phyloP scores from a whole-genome alignment of 768 basidiomycete genomes.

The Candolleomyces aberdarensis region DNA sequence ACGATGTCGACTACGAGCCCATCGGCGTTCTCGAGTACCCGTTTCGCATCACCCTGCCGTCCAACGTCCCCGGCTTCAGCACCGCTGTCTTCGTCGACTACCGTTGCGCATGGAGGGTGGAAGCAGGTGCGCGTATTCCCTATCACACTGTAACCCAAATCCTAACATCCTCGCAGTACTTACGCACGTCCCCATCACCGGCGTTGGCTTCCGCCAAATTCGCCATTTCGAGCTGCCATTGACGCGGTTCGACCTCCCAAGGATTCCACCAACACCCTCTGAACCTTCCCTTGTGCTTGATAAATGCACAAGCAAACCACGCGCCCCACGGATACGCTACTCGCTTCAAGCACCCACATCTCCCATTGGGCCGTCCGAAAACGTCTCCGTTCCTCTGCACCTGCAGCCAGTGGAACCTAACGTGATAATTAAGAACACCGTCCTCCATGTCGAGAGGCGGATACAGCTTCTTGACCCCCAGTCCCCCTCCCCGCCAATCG shows the following conservation, averaged over 20 bases:
- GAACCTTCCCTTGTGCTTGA: constrained; percentile 35
- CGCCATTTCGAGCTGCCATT: constrained; percentile 72
- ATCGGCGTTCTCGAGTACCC: constrained; percentile 66
- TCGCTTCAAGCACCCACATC: constrained; percentile 49
- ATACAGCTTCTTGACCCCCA: constrained; percentile 52
- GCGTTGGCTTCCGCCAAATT: constrained; percentile 64
- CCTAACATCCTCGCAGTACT: constrained; percentile 46
- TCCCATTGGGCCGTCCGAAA: constrained; percentile 70
- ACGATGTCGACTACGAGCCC: constrained; percentile 52
- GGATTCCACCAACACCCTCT: constrained; percentile 30
- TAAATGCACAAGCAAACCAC: constrained; percentile 49
- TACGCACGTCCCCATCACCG: constrained; percentile 59
- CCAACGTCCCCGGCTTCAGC: constrained; percentile 60
- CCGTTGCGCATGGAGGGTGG: constrained; percentile 77
- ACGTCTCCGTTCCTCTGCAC: constrained; percentile 62
- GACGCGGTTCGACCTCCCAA: constrained; percentile 64
- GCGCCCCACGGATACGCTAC: constrained; percentile 59
- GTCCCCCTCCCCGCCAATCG: constrained; percentile 2
- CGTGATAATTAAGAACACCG: constrained; percentile 59
- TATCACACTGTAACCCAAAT: constrained; percentile 10
- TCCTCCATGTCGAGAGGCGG: constrained; percentile 67
- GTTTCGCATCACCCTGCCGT: constrained; percentile 69
- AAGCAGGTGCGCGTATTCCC: constrained; percentile 57
- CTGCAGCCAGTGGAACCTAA: constrained; percentile 58
- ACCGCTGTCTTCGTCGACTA: constrained; percentile 75